Base-by-base conservation (phyloP, 148 eudicot genomes). In the Fagopyrum homotropicum region DNA sequence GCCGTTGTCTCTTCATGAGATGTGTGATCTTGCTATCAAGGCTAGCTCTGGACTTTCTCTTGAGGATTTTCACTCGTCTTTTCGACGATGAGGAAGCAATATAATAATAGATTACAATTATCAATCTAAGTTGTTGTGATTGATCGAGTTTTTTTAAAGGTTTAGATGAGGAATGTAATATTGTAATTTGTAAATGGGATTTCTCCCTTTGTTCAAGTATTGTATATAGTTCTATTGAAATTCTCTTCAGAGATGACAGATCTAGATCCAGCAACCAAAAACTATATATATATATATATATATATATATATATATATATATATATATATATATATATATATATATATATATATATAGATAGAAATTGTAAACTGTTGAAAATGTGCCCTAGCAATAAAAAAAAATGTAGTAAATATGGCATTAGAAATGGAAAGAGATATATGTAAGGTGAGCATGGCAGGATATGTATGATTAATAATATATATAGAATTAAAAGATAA, bases 11-110 rank as follows among this genome's bases (percentile, higher is more conserved):
- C 76, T 83, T 16, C 79, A 83, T 2, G 83, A 81, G 44, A 78
- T 83, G 73, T 83, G 86, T 73, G 82, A 73, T 30, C 83, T 83
- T 61, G 86, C 86, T 12, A 71, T 83, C 16, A 83, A 83, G 76
- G 83, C 83, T 35, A 80, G 76, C 61, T 76, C 81, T 16, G 73
- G 57, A 15, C 72, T 81, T 54, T 55, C 59, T 19, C 50, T 83
- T 68, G 60, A 66, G 77, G 81, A 83, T 75, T 73, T 72, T 14
- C 35, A 47, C 9, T 72, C 54, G 5, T 66, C 71, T 3, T 66
- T 66, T 40, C 71, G 71, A 5, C 71, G 8, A 11, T 66, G 5
- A 63, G 44, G 2, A 8, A 14, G 4, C 9, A 43, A 26, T 61
- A 35, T 2, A 35, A 35, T 35, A 35, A 35, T 35, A 1, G 40